These are phyloP conservation scores for Dryas drummondii DNA, from an alignment of 306 rosid species.

Conservation along the genomic window DNA sequence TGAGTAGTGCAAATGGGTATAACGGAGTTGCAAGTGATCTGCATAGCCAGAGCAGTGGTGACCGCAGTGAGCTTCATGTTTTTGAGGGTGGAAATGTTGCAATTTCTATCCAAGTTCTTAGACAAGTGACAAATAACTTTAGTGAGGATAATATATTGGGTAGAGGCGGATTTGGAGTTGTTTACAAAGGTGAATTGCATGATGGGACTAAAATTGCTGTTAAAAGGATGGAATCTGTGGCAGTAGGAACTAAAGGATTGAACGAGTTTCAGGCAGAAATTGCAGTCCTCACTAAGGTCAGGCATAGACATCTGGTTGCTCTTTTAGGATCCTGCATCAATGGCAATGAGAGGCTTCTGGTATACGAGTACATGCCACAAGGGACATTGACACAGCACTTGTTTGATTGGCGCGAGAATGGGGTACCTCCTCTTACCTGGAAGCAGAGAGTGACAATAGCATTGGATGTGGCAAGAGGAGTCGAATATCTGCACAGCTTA, in stretches of 20 bases:
- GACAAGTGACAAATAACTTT: conserved; percentile 72
- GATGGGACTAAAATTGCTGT: conserved; percentile 91
- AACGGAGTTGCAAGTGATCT: conserved; percentile 61
- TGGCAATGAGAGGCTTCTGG: conserved; percentile 85
- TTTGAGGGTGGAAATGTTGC: conserved; percentile 72
- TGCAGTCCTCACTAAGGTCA: conserved; percentile 74
- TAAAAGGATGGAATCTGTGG: conserved; percentile 79
- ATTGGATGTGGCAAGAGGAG: conserved; percentile 90
- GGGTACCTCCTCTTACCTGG: conserved; percentile 67
- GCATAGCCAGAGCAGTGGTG: conserved; percentile 78
- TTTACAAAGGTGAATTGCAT: conserved; percentile 77
- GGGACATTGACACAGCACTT: conserved; percentile 82
- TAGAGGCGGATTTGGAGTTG: conserved; percentile 92
- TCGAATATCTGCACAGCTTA: conserved; percentile 84
- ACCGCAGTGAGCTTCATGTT: conserved; percentile 60
- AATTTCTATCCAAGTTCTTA: conserved; percentile 67
- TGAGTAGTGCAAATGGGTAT: conserved; percentile 57
- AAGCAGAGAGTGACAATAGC: conserved; percentile 78
- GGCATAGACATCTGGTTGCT: conserved; percentile 91
- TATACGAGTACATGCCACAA: conserved; percentile 88
- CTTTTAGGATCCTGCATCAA: conserved; percentile 77
- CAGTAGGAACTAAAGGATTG: conserved; percentile 69
- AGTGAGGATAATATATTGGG: conserved; percentile 72
- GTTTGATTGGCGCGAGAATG: conserved; percentile 61
- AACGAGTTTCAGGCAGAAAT: conserved; percentile 89